These are phyloP conservation scores for Mentha longifolia DNA, from an alignment of 257 asterid species.

Conservation along the genomic window DNA sequence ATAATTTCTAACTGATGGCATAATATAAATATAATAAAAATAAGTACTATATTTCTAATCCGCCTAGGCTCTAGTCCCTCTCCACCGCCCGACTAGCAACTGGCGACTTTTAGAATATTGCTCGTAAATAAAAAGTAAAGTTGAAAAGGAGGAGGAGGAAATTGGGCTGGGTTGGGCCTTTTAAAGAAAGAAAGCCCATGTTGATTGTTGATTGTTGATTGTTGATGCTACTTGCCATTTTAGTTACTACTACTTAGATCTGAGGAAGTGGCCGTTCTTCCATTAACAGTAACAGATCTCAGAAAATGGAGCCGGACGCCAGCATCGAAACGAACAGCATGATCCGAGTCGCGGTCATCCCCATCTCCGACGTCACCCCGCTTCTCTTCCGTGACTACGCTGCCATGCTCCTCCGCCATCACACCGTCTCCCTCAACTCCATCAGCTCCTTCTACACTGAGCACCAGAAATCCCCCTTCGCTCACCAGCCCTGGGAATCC, in stretches of 20 bases:
- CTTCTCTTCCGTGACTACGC: slow-evolving; percentile 80
- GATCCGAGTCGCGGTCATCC: slow-evolving; percentile 94
- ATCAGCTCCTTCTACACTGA: slow-evolving; percentile 97
- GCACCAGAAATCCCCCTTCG: slow-evolving; percentile 95
- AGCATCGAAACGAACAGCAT: slow-evolving; percentile 94
- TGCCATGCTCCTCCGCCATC: slow-evolving; percentile 81
- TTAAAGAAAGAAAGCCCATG: slow-evolving; percentile 9
- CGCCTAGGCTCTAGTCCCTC: no score
- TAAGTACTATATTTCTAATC: no score
- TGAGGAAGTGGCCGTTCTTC: neutral
- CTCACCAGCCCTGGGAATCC: slow-evolving; percentile 90
- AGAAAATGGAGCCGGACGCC: slow-evolving; percentile 92
- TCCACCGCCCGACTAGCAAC: no score
- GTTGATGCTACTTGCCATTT: no score
- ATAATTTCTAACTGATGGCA: no score
- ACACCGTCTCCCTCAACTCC: slow-evolving; percentile 77
- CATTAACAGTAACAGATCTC: slow-evolving; percentile 5
- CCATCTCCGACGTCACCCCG: slow-evolving; percentile 70
- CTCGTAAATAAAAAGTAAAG: no score
- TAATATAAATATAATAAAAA: no score
- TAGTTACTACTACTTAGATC: no score
- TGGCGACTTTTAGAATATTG: no score
- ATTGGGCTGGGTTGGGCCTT: neutral
- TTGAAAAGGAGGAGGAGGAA: no score
- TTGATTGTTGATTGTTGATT: no score